Percentiles rank a stretch among this genome's conserved stretches.
Conservation (phyloP, 2,329 filamentous ascomycete genomes). For the Nothopassalora personata region DNA sequence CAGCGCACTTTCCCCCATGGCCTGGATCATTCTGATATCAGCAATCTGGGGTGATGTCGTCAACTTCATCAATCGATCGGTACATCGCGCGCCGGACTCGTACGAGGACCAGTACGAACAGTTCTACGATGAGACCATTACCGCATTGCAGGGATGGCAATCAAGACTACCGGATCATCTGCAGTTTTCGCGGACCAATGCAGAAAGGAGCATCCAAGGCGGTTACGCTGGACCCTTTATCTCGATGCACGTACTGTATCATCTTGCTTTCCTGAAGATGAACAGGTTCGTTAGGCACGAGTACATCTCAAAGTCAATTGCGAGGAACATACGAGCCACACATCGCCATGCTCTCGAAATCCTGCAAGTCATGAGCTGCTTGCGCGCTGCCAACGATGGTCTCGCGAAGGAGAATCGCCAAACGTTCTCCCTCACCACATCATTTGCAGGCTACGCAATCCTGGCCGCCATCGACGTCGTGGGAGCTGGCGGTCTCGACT, state of each 20-base stretch:
- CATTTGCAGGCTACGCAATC: slow-evolving; percentile 58
- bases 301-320: slow-evolving; percentile 39
- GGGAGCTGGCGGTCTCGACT: slow-evolving; percentile 53
- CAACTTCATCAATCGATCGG: slow-evolving; percentile 52
- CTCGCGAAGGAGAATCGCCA: slow-evolving; percentile 23
- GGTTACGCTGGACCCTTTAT: slow-evolving; percentile 56
- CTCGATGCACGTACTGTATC: slow-evolving; percentile 62
- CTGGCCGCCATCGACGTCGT: slow-evolving; percentile 62
- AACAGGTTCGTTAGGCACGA: slow-evolving; percentile 54
- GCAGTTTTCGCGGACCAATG: slow-evolving; percentile 51
- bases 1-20: slow-evolving; percentile 48
- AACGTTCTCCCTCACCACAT: slow-evolving; percentile 42
- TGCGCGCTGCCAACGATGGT: slow-evolving; percentile 18
- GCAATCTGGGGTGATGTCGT: slow-evolving; percentile 63
- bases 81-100: slow-evolving; percentile 40
- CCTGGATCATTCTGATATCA: slow-evolving; percentile 57
- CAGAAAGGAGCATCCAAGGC: slow-evolving; percentile 50
- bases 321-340: slow-evolving; percentile 46
- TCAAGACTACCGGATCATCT: slow-evolving; percentile 52
- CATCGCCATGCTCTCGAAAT: slow-evolving; percentile 51
- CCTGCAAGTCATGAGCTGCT: slow-evolving; percentile 36
- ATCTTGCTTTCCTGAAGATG: slow-evolving; percentile 59
- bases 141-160: slow-evolving; percentile 55
- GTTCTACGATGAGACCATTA: slow-evolving; percentile 50
- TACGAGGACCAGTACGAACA: slow-evolving; percentile 45